Conservation (phyloP, 768 basidiomycete genomes). For the Trametes meyenii region DNA sequence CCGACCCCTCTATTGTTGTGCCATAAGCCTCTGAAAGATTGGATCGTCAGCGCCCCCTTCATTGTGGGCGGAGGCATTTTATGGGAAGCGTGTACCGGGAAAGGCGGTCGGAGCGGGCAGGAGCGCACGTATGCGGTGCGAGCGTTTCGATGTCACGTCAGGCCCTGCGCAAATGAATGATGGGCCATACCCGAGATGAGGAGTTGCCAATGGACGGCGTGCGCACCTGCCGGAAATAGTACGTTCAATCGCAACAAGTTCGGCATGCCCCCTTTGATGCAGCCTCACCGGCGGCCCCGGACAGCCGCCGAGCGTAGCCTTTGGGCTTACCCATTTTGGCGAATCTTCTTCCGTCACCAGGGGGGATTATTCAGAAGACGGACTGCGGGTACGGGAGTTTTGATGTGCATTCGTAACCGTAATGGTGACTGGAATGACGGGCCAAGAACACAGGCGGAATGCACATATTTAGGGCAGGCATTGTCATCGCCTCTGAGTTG, state of each 20-base stretch:
- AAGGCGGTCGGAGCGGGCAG: constrained; percentile 21
- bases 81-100: constrained; percentile 28
- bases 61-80: constrained; percentile 27
- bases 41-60: constrained; percentile 29
- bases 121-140: constrained; percentile 16
- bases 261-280: constrained; percentile 9
- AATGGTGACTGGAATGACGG: too few relatives aligned
- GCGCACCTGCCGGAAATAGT: constrained; percentile 14
- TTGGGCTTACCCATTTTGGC: constrained; percentile 20
- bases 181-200: constrained; percentile 15
- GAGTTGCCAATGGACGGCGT: constrained; percentile 7
- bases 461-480: constrained; percentile 8
- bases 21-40: constrained; percentile 27
- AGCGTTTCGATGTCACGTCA: constrained; percentile 21
- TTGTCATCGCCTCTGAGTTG: constrained; percentile 12
- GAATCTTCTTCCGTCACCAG: neutral
- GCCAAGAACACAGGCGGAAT: neutral
- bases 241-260: constrained; percentile 8
- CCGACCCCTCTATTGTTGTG: constrained; percentile 33
- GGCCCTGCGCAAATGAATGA: constrained; percentile 21
- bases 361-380: neutral
- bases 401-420: neutral
- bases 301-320: constrained; percentile 15
- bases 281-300: constrained; percentile 5
- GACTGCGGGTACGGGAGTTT: neutral